These are phyloP conservation scores for Botryotinia calthae DNA, from an alignment of 2,329 filamentous ascomycete genomes.

Conservation along the genomic window DNA sequence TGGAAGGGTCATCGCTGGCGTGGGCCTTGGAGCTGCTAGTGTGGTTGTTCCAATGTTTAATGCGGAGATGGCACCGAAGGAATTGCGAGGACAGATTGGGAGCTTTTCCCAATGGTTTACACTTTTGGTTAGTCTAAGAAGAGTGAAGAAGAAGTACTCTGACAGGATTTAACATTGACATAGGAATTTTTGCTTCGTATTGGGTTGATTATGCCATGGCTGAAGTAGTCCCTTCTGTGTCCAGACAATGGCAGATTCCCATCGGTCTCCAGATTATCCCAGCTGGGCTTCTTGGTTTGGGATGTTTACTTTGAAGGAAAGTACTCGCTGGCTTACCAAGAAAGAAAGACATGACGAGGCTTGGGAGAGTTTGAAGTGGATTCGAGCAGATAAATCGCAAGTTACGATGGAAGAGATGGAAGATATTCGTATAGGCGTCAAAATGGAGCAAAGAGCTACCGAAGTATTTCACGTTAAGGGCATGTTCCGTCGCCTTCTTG, in stretches of 20 bases:
- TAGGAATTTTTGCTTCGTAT: conserved; percentile 33
- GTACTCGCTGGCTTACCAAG: not conserved
- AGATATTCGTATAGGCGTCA: conserved; percentile 36
- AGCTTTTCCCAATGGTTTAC: conserved; percentile 42
- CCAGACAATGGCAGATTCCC: not conserved
- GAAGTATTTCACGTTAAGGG: conserved; percentile 40
- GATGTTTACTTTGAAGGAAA: not conserved
- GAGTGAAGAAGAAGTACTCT: accelerated
- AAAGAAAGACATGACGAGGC: not conserved
- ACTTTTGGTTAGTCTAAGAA: conserved; percentile 38
- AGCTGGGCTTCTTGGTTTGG: not conserved
- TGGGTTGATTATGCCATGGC: conserved; percentile 33
- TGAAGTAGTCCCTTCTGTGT: not conserved
- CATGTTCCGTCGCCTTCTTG: not conserved
- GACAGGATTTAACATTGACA: not conserved
- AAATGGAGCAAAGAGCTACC: conserved; percentile 46
- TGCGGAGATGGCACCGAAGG: conserved; percentile 45
- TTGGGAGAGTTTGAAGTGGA: not conserved
- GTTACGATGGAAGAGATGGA: not conserved
- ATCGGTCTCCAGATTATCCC: not conserved
- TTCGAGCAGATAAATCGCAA: not conserved
- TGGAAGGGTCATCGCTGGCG: conserved; percentile 47
- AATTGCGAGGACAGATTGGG: conserved; percentile 40
- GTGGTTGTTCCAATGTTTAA: conserved; percentile 46
- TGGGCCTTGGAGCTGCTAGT: conserved; percentile 47